Percentiles rank a stretch among this genome's conserved stretches.
Conservation (phyloP, 352 stramenopile genomes). For the Globisporangium cederbergense region DNA sequence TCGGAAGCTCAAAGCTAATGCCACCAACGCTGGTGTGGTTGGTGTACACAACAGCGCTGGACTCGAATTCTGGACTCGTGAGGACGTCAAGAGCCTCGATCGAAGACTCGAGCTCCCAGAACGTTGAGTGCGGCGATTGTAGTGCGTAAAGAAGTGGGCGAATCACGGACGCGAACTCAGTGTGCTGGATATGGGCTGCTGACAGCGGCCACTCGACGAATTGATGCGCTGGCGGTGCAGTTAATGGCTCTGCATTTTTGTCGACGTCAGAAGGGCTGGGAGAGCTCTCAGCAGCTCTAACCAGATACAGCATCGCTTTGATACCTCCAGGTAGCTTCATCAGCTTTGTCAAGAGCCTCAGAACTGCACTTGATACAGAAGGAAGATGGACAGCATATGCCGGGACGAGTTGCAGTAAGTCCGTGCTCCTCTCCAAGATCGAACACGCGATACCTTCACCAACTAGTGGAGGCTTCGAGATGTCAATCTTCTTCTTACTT, state of each 20-base stretch:
- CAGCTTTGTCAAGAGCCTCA: conserved; percentile 28
- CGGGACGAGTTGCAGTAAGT: conserved; percentile 24
- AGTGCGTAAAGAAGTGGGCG: conserved; percentile 9
- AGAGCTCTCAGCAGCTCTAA: conserved; percentile 8
- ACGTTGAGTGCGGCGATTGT: conserved; percentile 1
- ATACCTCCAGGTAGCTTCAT: conserved; percentile 30
- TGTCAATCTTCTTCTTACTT: conserved; percentile 46
- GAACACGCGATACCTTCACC: conserved; percentile 31
- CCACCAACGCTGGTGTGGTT: neutral
- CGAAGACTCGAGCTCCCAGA: conserved; percentile 7
- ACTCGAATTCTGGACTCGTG: conserved; percentile 9
- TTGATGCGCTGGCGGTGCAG: neutral
- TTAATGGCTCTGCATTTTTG: neutral
- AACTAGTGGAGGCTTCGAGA: conserved; percentile 15
- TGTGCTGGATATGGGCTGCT: neutral
- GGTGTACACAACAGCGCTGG: conserved; percentile 10
- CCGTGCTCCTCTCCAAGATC: conserved; percentile 26
- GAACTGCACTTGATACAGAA: conserved; percentile 30
- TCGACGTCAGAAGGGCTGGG: neutral
- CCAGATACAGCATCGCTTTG: conserved; percentile 29
- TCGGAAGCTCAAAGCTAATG: conserved; percentile 1
- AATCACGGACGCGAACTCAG: conserved; percentile 2
- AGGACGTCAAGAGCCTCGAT: conserved; percentile 11
- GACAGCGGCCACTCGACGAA: conserved; percentile 10
- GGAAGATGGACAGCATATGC: conserved; percentile 22